phyloP scores from a whole-genome alignment of 2,329 filamentous ascomycete species.

The Fusarium gaditjirri region DNA sequence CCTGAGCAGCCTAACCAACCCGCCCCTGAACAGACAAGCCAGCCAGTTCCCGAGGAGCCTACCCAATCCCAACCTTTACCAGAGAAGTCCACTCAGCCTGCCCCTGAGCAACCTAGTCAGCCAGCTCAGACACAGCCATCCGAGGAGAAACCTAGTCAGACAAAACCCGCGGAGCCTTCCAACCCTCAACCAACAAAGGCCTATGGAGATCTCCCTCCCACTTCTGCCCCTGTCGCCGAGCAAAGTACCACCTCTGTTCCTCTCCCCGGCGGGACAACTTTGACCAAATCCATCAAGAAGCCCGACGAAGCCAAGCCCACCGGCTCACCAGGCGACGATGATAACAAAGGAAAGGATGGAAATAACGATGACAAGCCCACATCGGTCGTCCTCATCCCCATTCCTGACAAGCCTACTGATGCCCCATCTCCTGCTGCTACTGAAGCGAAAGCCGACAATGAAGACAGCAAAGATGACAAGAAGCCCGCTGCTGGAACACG shows the following conservation, averaged over 20 bases:
- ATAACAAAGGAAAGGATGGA: not conserved
- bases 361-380: conserved; percentile 27
- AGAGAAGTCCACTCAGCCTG: conserved; percentile 13
- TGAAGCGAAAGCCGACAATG: conserved; percentile 17
- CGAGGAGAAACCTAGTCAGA: conserved; percentile 20
- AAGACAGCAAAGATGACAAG: conserved; percentile 10
- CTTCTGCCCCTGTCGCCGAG: conserved; percentile 15
- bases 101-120: conserved; percentile 12
- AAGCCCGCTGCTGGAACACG: conserved; percentile 16
- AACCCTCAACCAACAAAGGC: conserved; percentile 27
- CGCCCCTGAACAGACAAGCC: conserved; percentile 8
- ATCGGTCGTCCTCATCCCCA: conserved; percentile 44
- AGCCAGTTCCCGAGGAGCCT: not conserved
- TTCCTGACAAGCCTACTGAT: conserved; percentile 35
- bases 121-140: not conserved
- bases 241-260: conserved; percentile 20
- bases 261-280: conserved; percentile 28
- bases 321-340: conserved; percentile 6
- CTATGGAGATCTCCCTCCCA: conserved; percentile 13
- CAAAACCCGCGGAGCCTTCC: conserved; percentile 7
- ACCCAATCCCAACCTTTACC: not conserved
- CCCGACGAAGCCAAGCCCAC: conserved; percentile 33
- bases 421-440: conserved; percentile 25
- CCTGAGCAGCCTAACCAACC: conserved; percentile 10
- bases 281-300: conserved; percentile 45